These are phyloP conservation scores for Globisporangium iwayamae DNA, from an alignment of 352 stramenopile species.

Conservation along the genomic window DNA sequence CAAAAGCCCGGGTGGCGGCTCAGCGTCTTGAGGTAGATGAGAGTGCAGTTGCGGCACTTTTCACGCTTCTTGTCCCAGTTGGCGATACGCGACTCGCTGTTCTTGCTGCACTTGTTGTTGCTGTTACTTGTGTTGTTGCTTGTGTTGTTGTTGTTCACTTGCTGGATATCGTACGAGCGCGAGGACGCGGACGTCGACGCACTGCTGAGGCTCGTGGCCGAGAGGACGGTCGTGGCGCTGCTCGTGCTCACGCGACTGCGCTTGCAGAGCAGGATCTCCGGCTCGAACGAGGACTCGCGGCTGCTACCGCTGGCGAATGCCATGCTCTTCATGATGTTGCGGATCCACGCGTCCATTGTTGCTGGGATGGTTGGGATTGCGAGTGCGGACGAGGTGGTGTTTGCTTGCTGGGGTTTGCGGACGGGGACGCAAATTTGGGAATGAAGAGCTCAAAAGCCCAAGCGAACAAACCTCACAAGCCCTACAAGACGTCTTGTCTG, in stretches of 20 bases:
- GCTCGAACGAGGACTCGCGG: constrained; percentile 17
- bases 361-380: not conserved
- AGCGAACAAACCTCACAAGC: not conserved
- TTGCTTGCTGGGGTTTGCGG: constrained; percentile 16
- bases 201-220: not conserved
- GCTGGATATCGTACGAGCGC: constrained; percentile 3
- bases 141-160: not conserved
- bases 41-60: constrained; percentile 79
- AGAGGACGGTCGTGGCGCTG: not conserved
- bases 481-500: constrained; percentile 1
- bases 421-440: constrained; percentile 36
- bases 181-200: not conserved
- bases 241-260: not conserved
- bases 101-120: constrained; percentile 25
- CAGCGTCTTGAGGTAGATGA: constrained; percentile 86
- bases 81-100: constrained; percentile 41
- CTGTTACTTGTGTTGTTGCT: constrained; percentile 32
- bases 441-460: constrained; percentile 20
- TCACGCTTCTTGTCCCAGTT: constrained; percentile 86
- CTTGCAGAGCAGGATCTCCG: constrained; percentile 26
- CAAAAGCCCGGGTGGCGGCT: constrained; percentile 72
- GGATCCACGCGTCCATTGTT: constrained; percentile 44
- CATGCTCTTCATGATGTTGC: constrained; percentile 21
- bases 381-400: not conserved
- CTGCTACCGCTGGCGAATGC: constrained; percentile 9